Evolutionary conservation across 495 filamentous ascomycete genomes (phyloP).

Genomic region (Neurospora terricola): DNA sequence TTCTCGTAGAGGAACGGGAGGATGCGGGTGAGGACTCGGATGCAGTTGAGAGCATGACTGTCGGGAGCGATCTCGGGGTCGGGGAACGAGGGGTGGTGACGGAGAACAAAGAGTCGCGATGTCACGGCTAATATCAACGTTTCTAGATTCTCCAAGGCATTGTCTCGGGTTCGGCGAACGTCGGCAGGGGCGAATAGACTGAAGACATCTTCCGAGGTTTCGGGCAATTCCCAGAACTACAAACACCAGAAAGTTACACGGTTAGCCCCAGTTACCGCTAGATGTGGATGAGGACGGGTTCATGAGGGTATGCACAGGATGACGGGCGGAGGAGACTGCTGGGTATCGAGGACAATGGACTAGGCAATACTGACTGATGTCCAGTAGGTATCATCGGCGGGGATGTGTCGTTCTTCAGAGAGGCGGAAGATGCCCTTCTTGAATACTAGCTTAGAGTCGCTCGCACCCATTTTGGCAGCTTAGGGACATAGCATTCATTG

Average conservation of each 20-base stretch:
- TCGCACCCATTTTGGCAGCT: conserved; percentile 70
- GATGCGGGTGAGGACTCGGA: conserved; percentile 82
- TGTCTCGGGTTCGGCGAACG: conserved; percentile 83
- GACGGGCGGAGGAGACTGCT: not conserved
- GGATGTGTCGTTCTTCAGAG: conserved; percentile 80
- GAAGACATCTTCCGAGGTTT: conserved; percentile 92
- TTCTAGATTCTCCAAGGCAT: conserved; percentile 80
- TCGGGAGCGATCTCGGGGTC: conserved; percentile 84
- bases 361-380: conserved; percentile 53
- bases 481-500: conserved; percentile 13
- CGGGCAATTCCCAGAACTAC: conserved; percentile 97
- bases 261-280: conserved; percentile 1
- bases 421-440: conserved; percentile 98
- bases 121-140: conserved; percentile 77
- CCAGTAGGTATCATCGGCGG: conserved; percentile 88
- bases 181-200: conserved; percentile 90
- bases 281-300: not conserved
- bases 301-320: not conserved
- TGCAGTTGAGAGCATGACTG: conserved; percentile 83
- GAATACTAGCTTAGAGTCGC: conserved; percentile 98
- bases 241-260: not conserved
- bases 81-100: conserved; percentile 83
- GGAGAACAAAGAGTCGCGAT: conserved; percentile 68
- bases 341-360: not conserved
- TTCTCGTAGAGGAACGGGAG: conserved; percentile 90